Base-by-base conservation (phyloP, 129 eudicot genomes). In the Ambrosia artemisiifolia region DNA sequence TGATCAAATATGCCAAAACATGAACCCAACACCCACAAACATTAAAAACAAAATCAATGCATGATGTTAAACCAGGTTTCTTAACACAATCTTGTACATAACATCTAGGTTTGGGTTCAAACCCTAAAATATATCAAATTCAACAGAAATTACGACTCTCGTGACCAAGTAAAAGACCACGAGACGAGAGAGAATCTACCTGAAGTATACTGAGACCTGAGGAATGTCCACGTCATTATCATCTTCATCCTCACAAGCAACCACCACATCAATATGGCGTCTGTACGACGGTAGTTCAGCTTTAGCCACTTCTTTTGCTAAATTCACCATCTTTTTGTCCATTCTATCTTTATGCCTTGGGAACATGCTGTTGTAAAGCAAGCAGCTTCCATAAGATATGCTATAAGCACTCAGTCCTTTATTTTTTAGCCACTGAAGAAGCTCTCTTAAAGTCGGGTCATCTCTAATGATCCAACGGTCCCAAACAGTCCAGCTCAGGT, bases 401-500 rank as follows among this genome's bases (percentile, higher is more conserved):
- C 97, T 94, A 59, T 90, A 90, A 63, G 97, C 96, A 77, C 79
- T 94, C 71, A 94, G 65, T 24, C 96, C 97, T 65, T 88, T 94
- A 78, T 81, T 71, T 75, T 80, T 69, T 0, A 94, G 89, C 99
- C 99, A 94, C 11, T 83, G 72, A 57, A 90, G 85, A 47, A 94
- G 86, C 69, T 90, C 97, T 59, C 79, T 63, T 42, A 94, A 76
- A 32, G 94, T 82, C 4, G 99, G 98, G 46, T 88, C 81, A 55
- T 85, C 90, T 73, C 79, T 83, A 63, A 94, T 18, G 54, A 86
- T 83, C 98, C 98, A 94, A 36, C 98, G 74, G 79, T 94, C 97
- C 98, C 98, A 94, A 24, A 94, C 93, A 0, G 96, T 94, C 98
- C 98, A 94, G 77, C 83, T 90, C 93, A 94, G 77, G 36, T 88